These are phyloP conservation scores for Tylopilus sp. DNA, from an alignment of 768 basidiomycete genomes.

Conservation along the genomic window DNA sequence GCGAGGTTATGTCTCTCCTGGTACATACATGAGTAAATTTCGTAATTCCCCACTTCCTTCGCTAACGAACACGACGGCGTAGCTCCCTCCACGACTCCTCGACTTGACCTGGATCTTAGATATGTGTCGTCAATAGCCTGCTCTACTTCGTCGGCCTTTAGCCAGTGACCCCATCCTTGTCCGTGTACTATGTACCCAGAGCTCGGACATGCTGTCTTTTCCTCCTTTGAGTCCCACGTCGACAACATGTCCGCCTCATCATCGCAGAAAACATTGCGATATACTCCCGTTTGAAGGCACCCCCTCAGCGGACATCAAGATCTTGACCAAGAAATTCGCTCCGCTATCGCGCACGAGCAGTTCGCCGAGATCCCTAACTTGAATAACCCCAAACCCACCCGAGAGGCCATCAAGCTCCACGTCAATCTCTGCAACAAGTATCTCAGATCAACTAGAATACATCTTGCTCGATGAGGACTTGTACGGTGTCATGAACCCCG, in stretches of 20 bases:
- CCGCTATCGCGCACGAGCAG: conserved; percentile 53
- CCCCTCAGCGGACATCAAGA: conserved; percentile 46
- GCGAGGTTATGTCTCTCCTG: no score
- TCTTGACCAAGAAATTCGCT: conserved; percentile 46
- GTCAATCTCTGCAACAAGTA: conserved; percentile 52
- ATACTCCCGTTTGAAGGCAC: conserved; percentile 44
- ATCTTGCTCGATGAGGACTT: conserved; percentile 76
- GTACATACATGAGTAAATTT: no score
- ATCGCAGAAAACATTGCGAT: conserved; percentile 31
- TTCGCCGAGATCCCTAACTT: conserved; percentile 50
- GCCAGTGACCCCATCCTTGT: conserved; percentile 8
- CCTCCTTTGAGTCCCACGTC: conserved; percentile 60
- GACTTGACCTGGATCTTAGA: conserved; percentile 72
- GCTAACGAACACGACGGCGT: conserved; percentile 72
- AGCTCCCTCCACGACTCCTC: conserved; percentile 78
- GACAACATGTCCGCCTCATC: conserved; percentile 79
- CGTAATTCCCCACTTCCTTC: no score
- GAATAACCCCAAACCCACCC: conserved; percentile 35
- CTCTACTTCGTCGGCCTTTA: conserved; percentile 50
- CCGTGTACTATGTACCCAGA: conserved; percentile 11
- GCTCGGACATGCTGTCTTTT: conserved; percentile 17
- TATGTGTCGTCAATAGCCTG: conserved; percentile 61
- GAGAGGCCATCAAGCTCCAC: conserved; percentile 67
- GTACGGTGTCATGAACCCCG: conserved; percentile 41
- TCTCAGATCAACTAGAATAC: conserved; percentile 52